Evolutionary conservation across 2,329 filamentous ascomycete species (phyloP), one percentile per base, ranked within the genome.

Genomic region (Cordyceps cicadae): DNA sequence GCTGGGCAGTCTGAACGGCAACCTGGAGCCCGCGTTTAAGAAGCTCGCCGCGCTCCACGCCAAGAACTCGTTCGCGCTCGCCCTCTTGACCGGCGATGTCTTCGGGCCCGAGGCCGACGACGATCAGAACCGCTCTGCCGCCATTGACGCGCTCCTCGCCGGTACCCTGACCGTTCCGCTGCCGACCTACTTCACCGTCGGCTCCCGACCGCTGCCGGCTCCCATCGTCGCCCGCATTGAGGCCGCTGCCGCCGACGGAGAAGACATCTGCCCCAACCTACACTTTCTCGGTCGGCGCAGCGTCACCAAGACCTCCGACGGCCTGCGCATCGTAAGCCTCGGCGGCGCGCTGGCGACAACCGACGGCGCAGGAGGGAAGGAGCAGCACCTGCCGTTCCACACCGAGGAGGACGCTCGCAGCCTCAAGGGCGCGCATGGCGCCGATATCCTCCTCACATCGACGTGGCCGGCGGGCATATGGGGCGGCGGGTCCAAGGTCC

Each of bases 131-230:
- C 7, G 3, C 19, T 81, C 88, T 57, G 79, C 86, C 46, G 71
- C 75, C 11, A 74, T 94, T 5, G 75, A 79, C 12, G 80, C 83
- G 11, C 81, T 99, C 3, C 74, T 97, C 0, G 75, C 83, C 29
- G 91, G 91, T n/a, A 79, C 82, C 12, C 86, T 96, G 57, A 70
- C 79, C 24, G 79, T 97, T 5, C 87, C 92, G 3, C 77, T 97
- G 0, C 87, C 92, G 1, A 95, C 89, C 9, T 99, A 99, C 76
- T 99, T 97, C 71, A 90, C 90, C 3, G 80, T 96, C 63, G 92
- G 90, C 66, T 86, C 79, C 43, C 80, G 80, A 52, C 76, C 87
- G n/a, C 79, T 99, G 6, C 94, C 94, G 0, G 73, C 79, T 3
- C 76, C 78, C 34, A 83, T 97, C 24, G 78, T 88, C 21, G 83